Percentiles rank a stretch among this genome's conserved stretches.
Evolutionary conservation across 2,329 filamentous ascomycete genomes (phyloP).

Genomic region (Berkeleyomyces basicola): DNA sequence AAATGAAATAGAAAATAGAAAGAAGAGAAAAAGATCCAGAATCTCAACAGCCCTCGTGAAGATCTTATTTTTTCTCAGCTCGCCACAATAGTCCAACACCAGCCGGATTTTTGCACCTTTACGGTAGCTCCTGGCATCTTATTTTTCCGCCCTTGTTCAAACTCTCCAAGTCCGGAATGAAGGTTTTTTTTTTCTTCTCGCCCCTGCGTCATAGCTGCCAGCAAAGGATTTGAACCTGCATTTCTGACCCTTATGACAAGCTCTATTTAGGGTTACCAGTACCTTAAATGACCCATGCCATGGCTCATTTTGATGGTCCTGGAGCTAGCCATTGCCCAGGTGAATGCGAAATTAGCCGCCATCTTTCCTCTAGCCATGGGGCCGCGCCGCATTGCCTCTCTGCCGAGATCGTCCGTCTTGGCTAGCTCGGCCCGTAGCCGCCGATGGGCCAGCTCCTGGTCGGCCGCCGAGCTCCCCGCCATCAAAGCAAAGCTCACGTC

Average conservation of each 20-base stretch:
- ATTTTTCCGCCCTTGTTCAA: neutral
- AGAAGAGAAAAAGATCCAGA: neutral
- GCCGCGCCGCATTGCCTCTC: neutral
- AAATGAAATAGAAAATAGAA: neutral
- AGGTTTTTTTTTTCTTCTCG: neutral
- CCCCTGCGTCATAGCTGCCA: neutral
- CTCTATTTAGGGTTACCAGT: neutral
- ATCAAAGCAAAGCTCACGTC: neutral
- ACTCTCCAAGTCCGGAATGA: neutral
- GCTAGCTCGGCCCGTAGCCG: constrained; percentile 25
- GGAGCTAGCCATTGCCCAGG: no score
- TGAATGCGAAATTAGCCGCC: neutral
- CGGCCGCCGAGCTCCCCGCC: neutral
- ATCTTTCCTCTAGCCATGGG: neutral
- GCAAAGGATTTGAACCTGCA: neutral
- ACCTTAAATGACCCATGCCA: no score
- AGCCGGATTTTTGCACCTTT: neutral
- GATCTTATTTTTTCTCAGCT: neutral
- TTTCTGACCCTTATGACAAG: neutral
- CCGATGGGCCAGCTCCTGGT: neutral
- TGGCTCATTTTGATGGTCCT: no score
- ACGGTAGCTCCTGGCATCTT: neutral
- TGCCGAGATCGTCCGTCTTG: no score
- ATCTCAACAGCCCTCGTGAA: neutral
- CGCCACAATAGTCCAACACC: neutral